A percentile compares a stretch with the other conserved stretches of the same genome.
phyloP scores from a whole-genome alignment of 2,329 filamentous ascomycete species.

The Penicillium fuscoglaucum region DNA sequence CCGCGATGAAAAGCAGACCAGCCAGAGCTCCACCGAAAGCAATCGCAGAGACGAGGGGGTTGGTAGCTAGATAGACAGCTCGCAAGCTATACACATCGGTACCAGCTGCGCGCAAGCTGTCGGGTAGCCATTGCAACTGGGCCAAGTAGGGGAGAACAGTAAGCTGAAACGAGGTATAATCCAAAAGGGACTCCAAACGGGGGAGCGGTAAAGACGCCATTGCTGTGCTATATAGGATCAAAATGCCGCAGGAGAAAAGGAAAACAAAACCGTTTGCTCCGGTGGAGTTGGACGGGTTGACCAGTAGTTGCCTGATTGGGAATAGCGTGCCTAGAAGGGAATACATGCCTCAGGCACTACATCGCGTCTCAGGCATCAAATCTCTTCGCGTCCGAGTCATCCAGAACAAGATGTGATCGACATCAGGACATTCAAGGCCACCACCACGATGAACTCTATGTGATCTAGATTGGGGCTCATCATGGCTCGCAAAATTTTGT shows the following conservation, averaged over 20 bases:
- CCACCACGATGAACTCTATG: conserved; percentile 10
- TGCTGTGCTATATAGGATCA: background rate
- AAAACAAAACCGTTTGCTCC: conserved; percentile 12
- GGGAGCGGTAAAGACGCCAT: conserved; percentile 65
- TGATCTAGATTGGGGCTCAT: conserved; percentile 12
- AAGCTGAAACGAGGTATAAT: conserved; percentile 73
- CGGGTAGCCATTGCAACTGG: conserved; percentile 69
- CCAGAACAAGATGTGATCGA: conserved; percentile 20
- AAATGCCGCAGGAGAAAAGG: background rate
- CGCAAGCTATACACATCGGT: conserved; percentile 63
- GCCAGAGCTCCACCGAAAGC: conserved; percentile 71
- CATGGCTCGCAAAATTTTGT: conserved; percentile 61
- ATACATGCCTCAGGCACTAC: conserved; percentile 14
- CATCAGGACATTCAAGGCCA: conserved; percentile 4
- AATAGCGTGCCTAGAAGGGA: background rate
- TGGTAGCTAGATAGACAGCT: conserved; percentile 77
- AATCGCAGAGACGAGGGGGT: conserved; percentile 76
- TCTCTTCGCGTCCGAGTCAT: conserved; percentile 15
- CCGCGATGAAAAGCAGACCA: conserved; percentile 69
- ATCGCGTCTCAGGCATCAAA: conserved; percentile 12
- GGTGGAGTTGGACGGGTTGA: conserved; percentile 11
- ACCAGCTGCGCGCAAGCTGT: conserved; percentile 61
- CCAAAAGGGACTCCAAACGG: conserved; percentile 65
- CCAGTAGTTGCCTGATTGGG: conserved; percentile 21
- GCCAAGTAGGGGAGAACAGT: conserved; percentile 73